A percentile compares a stretch with the other conserved stretches of the same genome.
Evolutionary conservation across 2,329 filamentous ascomycete genomes (phyloP).

Genomic region (Verticillium zaregamsianum): DNA sequence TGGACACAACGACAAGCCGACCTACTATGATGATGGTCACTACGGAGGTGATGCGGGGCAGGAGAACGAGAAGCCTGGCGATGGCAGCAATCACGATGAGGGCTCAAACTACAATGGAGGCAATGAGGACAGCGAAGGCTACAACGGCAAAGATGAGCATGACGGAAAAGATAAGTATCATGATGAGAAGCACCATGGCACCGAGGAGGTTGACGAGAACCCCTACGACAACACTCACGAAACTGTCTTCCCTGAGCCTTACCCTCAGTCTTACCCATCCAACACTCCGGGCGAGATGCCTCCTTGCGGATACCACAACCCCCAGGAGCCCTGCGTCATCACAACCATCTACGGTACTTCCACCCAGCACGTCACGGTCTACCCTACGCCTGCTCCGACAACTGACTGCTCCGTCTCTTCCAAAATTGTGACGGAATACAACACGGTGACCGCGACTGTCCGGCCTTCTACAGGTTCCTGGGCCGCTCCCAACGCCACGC

Average conservation of each 20-base stretch:
- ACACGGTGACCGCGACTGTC: slow-evolving; percentile 29
- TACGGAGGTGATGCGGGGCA: neutral
- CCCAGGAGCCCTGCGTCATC: slow-evolving; percentile 17
- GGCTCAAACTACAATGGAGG: neutral
- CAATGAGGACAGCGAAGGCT: neutral
- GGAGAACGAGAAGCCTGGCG: neutral
- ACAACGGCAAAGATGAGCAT: neutral
- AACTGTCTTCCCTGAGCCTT: neutral
- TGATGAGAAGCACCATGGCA: neutral
- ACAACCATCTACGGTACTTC: neutral
- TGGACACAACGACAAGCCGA: neutral
- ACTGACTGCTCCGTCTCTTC: slow-evolving; percentile 22
- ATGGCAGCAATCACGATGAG: neutral
- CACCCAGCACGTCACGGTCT: neutral
- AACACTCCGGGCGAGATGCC: neutral
- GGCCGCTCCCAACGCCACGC: neutral
- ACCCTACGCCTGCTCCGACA: slow-evolving; percentile 6
- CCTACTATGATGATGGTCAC: neutral
- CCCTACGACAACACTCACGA: neutral
- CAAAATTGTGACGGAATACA: slow-evolving; percentile 28
- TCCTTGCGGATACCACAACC: neutral
- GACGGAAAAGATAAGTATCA: neutral
- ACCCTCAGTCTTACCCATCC: neutral
- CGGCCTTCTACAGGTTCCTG: neutral
- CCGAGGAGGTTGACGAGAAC: neutral